Base-by-base conservation (phyloP, 306 rosid genomes). In the Carpinus viminea region DNA sequence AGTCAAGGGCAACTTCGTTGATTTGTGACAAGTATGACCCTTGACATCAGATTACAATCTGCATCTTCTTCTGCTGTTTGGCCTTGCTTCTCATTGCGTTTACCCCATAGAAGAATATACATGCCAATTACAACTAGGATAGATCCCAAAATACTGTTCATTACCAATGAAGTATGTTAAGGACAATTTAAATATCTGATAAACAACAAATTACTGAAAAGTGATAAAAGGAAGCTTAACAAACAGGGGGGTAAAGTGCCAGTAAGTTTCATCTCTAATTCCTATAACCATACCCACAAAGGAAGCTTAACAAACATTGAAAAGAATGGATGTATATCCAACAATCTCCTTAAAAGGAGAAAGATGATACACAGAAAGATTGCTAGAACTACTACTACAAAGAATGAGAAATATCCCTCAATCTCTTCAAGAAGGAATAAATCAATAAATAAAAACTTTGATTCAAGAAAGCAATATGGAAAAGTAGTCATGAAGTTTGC, bases 71-170 rank as follows among this genome's bases (percentile, higher is more conserved):
- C 91, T 47, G n/a, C 72, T 81, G 82, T 78, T 81, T 85, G 88
- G 34, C 83, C 92, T 78, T 80, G 86, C 81, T 18, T 11, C 73
- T 91, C 95, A 41, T 75, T 87, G 52, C 81, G 78, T 82, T 92
- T 95, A 5, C 97, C 98, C n/a, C 97, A 91, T 12, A 91, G 77
- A 82, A 91, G 92, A 80, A 88, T 74, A 68, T 95, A 95, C 95
- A 92, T 85, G 71, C 97, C 97, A 55, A 72, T 74, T 86, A 95
- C 88, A 80, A 95, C 94, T 20, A 88, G 65, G 75, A 80, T 28
- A 17, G 97, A 92, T 66, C 97, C 98, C 78, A n/a, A 77, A 81
- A 88, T 76, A 66, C 98, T 95, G 97, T 47, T 84, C 20, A 79
- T 80, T 66, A 43, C 73, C 79, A 76, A 12, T 24, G 57, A 16